Conservation (phyloP, 2,329 filamentous ascomycete species). For the Cercospora zeina region DNA sequence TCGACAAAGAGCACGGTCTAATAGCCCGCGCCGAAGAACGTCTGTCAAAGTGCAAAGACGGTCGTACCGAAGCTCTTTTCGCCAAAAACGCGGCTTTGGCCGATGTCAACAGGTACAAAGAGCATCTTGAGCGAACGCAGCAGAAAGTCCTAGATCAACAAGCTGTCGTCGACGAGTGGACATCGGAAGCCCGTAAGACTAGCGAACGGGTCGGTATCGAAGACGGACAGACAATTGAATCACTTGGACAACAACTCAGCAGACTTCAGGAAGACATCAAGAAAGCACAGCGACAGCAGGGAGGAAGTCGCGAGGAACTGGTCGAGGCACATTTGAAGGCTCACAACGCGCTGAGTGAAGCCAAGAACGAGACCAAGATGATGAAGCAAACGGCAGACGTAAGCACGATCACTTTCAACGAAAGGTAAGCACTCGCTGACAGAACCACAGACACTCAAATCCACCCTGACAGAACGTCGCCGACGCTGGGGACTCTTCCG, state of each 20-base stretch:
- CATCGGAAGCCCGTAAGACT: neutral
- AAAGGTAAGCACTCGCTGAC: conserved; percentile 14
- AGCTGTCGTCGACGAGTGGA: conserved; percentile 32
- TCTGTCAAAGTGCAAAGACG: conserved; percentile 37
- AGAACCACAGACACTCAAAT: conserved; percentile 50
- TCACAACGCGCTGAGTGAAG: conserved; percentile 19
- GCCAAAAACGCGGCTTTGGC: conserved; percentile 48
- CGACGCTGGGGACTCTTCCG: conserved; percentile 80
- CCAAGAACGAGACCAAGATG: conserved; percentile 27
- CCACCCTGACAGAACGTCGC: conserved; percentile 68
- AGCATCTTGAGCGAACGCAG: conserved; percentile 36
- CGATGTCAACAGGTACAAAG: conserved; percentile 40
- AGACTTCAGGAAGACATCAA: conserved; percentile 32
- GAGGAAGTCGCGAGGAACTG: conserved; percentile 10
- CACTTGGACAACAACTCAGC: conserved; percentile 37
- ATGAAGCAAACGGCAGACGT: conserved; percentile 44
- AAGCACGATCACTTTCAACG: conserved; percentile 28
- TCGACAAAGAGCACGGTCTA: conserved; percentile 31
- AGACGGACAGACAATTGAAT: conserved; percentile 32
- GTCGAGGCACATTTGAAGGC: conserved; percentile 14
- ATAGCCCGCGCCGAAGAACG: conserved; percentile 39
- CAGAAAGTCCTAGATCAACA: conserved; percentile 36
- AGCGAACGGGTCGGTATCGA: conserved; percentile 11
- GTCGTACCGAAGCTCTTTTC: conserved; percentile 42
- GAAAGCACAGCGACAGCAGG: conserved; percentile 9